Evolutionary conservation across 2,329 filamentous ascomycete species (phyloP).

Genomic region (Ophiognomonia clavigignenti-juglandacearum): DNA sequence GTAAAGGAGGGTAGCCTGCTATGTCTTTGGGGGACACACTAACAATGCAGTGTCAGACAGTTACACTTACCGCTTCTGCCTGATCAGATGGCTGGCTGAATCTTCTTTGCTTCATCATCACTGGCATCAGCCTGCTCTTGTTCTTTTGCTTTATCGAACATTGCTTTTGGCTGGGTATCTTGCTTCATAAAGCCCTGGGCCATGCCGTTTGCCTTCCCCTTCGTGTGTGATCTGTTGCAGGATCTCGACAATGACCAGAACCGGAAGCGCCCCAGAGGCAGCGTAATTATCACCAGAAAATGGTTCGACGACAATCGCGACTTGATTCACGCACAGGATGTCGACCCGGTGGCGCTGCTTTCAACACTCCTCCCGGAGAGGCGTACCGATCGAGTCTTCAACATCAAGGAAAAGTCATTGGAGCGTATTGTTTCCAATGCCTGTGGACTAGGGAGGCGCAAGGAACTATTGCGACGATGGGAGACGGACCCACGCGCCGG

Average conservation of each 20-base stretch:
- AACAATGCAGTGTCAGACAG: no score
- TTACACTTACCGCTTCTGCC: no score
- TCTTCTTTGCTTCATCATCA: no score
- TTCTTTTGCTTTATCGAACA: background rate
- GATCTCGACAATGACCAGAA: constrained; percentile 49
- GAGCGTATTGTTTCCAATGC: constrained; percentile 63
- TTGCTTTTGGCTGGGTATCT: background rate
- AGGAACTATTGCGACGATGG: constrained; percentile 60
- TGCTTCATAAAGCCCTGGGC: background rate
- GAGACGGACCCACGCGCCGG: constrained; percentile 44
- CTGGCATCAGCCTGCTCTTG: background rate
- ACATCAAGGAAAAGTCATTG: constrained; percentile 57
- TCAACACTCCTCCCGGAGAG: constrained; percentile 73
- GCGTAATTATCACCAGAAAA: constrained; percentile 37
- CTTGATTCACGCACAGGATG: constrained; percentile 51
- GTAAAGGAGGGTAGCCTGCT: no score
- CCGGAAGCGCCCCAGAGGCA: constrained; percentile 24
- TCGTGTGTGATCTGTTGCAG: constrained; percentile 70
- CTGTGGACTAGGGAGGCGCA: constrained; percentile 60
- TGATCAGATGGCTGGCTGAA: constrained; percentile 1
- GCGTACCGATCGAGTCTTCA: constrained; percentile 73
- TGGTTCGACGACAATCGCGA: constrained; percentile 68
- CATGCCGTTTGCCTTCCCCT: constrained; percentile 65
- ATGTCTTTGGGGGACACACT: no score
- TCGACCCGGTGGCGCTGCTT: constrained; percentile 59